Base-by-base conservation (phyloP, 441 rosid genomes). In the Iberis amara region DNA sequence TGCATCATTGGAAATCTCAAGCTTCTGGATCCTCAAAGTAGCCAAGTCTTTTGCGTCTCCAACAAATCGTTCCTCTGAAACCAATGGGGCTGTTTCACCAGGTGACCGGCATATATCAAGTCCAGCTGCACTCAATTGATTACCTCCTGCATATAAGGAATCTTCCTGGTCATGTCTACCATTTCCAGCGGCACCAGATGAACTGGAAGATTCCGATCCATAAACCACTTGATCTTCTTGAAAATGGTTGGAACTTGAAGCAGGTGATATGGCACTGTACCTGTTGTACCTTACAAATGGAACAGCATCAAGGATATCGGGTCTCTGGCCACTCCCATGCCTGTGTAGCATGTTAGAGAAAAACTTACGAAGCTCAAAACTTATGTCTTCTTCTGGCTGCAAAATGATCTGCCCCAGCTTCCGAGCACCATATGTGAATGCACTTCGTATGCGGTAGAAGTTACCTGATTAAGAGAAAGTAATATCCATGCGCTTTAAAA, bases 291-390 rank as follows among this genome's bases (percentile, higher is more conserved):
- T 67, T 50, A 64, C 63, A 15, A 47, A 21, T 9, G 78, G 80
- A 47, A 42, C 48, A 52, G 57, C 59, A 66, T 77, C 89, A 68
- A 73, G 86, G 73, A 87, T 85, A 65, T 82, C 90, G 33, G 94
- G 96, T 62, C 94, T 74, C 71, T 76, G 81, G 41, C 85, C 94
- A 70, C 73, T 85, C 62, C 83, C 83, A 77, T 87, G 94, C 70
- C 86, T 69, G 68, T 72, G 79, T 57, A 80, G 72, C 45, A 85
- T 77, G 65, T 77, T 80, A 0, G 77, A 68, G 73, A 83, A 83
- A 56, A 83, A 77, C 57, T 76, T 78, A 28, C 57, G 49, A 50
- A 79, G 82, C 65, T 77, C 85, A 49, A 55, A 55, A 24, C 68
- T 61, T 61, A 75, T 45, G 62, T 64, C 58, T 69, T 68, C 75